phyloP scores from a whole-genome alignment of 2,329 filamentous ascomycete genomes.

The Alternaria conjuncta region DNA sequence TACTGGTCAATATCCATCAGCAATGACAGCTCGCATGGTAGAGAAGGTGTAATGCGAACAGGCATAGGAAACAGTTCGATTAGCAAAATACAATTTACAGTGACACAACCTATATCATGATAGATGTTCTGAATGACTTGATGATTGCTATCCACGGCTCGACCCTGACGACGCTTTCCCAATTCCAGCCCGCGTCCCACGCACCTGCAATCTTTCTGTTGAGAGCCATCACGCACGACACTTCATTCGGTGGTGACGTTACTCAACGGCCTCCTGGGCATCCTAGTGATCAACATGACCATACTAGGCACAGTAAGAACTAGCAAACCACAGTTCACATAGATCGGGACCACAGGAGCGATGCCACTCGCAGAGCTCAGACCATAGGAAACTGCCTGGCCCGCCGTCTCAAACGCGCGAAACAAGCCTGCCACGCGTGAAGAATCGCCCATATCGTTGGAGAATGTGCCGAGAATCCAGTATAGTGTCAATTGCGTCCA shows the following conservation, averaged over 20 bases:
- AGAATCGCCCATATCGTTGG: conserved; percentile 4
- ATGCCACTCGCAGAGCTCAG: conserved; percentile 14
- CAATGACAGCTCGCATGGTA: background rate
- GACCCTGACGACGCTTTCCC: background rate
- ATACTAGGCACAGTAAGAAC: conserved; percentile 10
- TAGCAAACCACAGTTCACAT: conserved; percentile 10
- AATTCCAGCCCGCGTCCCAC: background rate
- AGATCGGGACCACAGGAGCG: conserved; percentile 6
- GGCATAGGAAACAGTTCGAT: background rate
- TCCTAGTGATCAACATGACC: conserved; percentile 9
- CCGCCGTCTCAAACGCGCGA: conserved; percentile 15
- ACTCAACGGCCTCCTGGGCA: conserved; percentile 3
- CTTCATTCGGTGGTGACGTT: background rate
- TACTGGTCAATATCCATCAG: background rate
- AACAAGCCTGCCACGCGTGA: conserved; percentile 11
- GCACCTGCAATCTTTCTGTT: background rate
- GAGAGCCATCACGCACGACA: background rate
- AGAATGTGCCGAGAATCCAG: conserved; percentile 14
- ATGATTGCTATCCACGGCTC: background rate
- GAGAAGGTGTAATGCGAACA: background rate
- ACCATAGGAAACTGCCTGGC: conserved; percentile 15
- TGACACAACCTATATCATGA: background rate
- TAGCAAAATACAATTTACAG: background rate
- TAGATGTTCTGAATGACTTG: background rate
- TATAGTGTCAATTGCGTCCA: conserved; percentile 15